Evolutionary conservation across 2,329 filamentous ascomycete genomes (phyloP).

Genomic region (Cladosporium oxysporum): DNA sequence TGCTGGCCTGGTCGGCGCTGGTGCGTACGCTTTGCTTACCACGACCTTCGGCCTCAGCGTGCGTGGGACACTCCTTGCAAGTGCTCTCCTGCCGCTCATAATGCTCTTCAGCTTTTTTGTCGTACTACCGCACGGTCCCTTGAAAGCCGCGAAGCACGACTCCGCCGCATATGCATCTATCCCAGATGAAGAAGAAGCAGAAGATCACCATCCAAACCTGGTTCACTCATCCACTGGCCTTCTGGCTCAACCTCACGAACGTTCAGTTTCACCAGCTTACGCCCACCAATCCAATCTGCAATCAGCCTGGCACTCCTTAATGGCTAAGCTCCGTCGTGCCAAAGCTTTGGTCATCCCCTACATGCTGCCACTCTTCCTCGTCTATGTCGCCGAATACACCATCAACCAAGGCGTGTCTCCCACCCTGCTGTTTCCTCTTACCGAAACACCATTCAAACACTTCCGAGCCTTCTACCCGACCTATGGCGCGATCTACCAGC

Average conservation of each 20-base stretch:
- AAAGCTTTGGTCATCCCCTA: slow-evolving; percentile 71
- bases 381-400: slow-evolving; percentile 95
- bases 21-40: slow-evolving; percentile 83
- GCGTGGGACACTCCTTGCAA: slow-evolving; percentile 70
- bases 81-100: slow-evolving; percentile 74
- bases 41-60: slow-evolving; percentile 77
- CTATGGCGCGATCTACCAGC: slow-evolving; percentile 92
- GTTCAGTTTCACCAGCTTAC: slow-evolving; percentile 35
- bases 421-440: slow-evolving; percentile 81
- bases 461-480: slow-evolving; percentile 91
- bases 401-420: slow-evolving; percentile 95
- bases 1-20: slow-evolving; percentile 82
- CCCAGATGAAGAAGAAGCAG: slow-evolving; percentile 46
- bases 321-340: slow-evolving; percentile 60
- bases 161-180: slow-evolving; percentile 58
- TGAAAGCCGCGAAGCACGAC: slow-evolving; percentile 51
- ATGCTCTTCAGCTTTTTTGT: slow-evolving; percentile 88
- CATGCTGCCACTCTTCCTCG: slow-evolving; percentile 88
- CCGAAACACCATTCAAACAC: slow-evolving; percentile 72
- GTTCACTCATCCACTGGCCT: slow-evolving; percentile 39
- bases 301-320: slow-evolving; percentile 25
- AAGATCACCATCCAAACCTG: slow-evolving; percentile 24
- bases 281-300: slow-evolving; percentile 9
- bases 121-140: slow-evolving; percentile 68
- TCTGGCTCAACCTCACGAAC: slow-evolving; percentile 30